These are phyloP conservation scores for Podospora pseudocomata DNA, from an alignment of 495 filamentous ascomycete species.

Conservation along the genomic window DNA sequence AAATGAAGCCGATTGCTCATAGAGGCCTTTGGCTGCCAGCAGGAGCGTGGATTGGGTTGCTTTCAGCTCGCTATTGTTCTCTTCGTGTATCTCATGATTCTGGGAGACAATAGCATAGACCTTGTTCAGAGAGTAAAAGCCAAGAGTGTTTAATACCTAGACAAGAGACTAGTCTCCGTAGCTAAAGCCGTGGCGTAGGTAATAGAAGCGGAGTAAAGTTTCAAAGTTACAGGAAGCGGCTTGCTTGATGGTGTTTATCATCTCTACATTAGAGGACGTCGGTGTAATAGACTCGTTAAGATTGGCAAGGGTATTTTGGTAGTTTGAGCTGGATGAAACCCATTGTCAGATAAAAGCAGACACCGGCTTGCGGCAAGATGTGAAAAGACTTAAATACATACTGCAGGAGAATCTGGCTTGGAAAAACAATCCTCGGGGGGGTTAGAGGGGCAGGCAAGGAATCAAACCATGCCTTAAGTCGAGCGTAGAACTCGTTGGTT, in stretches of 20 bases:
- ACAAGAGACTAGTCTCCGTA: constrained; percentile 27
- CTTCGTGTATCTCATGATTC: neutral
- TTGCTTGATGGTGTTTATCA: neutral
- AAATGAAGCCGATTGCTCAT: neutral
- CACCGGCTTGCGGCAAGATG: neutral
- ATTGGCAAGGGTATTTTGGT: neutral
- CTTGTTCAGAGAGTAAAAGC: neutral
- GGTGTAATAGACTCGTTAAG: neutral
- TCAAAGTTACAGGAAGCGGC: constrained; percentile 18
- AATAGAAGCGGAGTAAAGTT: constrained; percentile 34
- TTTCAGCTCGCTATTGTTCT: neutral
- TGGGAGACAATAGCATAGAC: neutral
- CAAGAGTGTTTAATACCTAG: neutral
- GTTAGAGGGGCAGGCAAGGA: constrained; percentile 23
- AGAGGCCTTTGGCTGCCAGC: neutral
- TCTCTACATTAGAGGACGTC: neutral
- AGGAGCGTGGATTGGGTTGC: neutral
- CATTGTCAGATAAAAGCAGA: neutral
- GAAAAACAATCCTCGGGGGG: constrained; percentile 24
- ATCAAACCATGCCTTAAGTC: constrained; percentile 17
- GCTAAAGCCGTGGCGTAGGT: constrained; percentile 34
- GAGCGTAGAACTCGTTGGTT: neutral
- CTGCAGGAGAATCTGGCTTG: constrained; percentile 26
- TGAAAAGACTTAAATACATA: neutral
- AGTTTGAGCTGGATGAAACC: neutral